Evolutionary conservation across 805 yeast species (phyloP).

Genomic region (Saturnispora sanitii): DNA sequence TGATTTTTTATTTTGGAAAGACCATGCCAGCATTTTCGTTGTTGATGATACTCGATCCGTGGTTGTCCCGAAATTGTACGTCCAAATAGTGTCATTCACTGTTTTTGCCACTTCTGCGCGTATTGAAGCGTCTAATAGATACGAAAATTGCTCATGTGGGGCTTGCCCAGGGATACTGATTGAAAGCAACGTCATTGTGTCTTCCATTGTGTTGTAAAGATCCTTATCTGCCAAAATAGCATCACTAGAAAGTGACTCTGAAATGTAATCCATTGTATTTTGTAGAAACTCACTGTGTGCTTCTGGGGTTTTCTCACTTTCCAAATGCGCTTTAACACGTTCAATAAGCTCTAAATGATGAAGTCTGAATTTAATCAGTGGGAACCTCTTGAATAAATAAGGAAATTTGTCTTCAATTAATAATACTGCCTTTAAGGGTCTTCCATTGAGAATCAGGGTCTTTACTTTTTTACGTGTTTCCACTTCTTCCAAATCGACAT

Average conservation of each 20-base stretch:
- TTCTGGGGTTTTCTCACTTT: background rate
- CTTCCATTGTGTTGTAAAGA: conserved; percentile 2
- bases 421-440: background rate
- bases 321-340: conserved; percentile 2
- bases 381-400: background rate
- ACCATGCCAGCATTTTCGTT: conserved; percentile 2
- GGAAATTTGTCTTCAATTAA: background rate
- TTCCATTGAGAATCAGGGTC: background rate
- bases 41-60: background rate
- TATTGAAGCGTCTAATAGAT: background rate
- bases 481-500: conserved; percentile 4
- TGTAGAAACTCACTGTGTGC: conserved; percentile 1
- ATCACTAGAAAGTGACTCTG: background rate
- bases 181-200: conserved; percentile 6
- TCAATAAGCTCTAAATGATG: conserved; percentile 4
- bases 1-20: conserved; percentile 2
- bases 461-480: background rate
- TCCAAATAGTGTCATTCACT: conserved; percentile 3
- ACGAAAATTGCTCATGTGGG: conserved; percentile 4
- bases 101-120: conserved; percentile 1
- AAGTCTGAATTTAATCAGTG: conserved; percentile 1
- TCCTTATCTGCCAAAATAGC: background rate
- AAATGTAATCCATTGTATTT: background rate
- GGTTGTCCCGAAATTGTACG: background rate
- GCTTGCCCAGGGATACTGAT: conserved; percentile 6